These are phyloP conservation scores for Nakazawaea wyomingensis DNA, from an alignment of 805 yeast genomes.

Conservation along the genomic window DNA sequence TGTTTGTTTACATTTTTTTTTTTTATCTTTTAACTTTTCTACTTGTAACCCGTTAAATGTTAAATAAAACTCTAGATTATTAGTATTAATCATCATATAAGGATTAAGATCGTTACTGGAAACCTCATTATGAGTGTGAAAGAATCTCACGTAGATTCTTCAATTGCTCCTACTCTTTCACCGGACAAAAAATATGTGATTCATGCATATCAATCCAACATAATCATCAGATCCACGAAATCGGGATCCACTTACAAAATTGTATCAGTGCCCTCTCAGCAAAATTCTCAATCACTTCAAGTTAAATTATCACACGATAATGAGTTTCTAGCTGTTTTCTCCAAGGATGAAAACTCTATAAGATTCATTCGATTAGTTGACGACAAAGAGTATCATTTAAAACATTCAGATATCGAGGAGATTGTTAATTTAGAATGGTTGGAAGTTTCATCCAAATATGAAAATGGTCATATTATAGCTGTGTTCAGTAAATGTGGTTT, in stretches of 20 bases:
- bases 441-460: neutral
- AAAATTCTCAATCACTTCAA: neutral
- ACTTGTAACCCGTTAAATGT: no score
- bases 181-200: neutral
- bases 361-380: neutral
- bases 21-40: no score
- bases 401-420: slow-evolving; percentile 4
- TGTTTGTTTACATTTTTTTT: no score
- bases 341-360: neutral
- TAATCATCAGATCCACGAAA: slow-evolving; percentile 1
- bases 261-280: neutral
- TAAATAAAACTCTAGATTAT: no score
- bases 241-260: neutral
- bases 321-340: neutral
- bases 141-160: neutral
- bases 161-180: neutral
- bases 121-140: neutral
- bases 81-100: no score
- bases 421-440: slow-evolving; percentile 9
- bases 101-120: no score
- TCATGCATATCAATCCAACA: neutral
- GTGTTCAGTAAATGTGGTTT: slow-evolving; percentile 3
- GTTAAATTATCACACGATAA: neutral
- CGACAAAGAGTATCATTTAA: neutral
- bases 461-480: slow-evolving; percentile 1